Evolutionary conservation across 768 basidiomycete species (phyloP).

Genomic region (Tricholoma sp.): DNA sequence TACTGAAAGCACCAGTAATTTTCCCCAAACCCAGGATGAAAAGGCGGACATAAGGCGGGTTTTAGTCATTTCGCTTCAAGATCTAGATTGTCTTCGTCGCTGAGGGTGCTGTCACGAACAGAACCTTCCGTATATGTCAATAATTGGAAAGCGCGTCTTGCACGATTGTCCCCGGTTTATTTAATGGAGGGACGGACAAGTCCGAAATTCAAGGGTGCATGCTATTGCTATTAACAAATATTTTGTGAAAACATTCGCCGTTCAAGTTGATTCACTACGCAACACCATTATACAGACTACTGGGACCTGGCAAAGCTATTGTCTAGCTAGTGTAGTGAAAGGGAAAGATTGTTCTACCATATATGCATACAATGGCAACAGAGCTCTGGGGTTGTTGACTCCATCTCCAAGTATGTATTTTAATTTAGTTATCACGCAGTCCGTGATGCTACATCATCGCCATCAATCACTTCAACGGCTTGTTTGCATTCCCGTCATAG

Average conservation of each 20-base stretch:
- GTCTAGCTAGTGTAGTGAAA: too few species aligned
- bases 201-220: not conserved
- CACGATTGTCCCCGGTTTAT: not conserved
- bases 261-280: not conserved
- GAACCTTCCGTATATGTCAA: not conserved
- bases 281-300: too few species aligned
- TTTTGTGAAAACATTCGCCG: not conserved
- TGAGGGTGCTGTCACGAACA: not conserved
- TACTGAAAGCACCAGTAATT: conserved; percentile 68
- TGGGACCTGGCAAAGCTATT: too few species aligned
- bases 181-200: not conserved
- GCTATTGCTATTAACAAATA: not conserved
- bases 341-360: too few species aligned
- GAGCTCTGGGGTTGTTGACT: too few species aligned
- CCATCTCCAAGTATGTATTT: too few species aligned
- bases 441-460: too few species aligned
- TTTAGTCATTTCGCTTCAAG: not conserved
- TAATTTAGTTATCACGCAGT: too few species aligned
- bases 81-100: not conserved
- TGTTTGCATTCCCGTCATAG: too few species aligned
- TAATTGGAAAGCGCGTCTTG: not conserved
- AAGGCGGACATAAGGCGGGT: conserved; percentile 22
- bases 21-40: conserved; percentile 67
- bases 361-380: too few species aligned
- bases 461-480: too few species aligned